These are phyloP conservation scores for Ophiostoma sp. DNA, from an alignment of 2,329 filamentous ascomycete species.

Conservation along the genomic window DNA sequence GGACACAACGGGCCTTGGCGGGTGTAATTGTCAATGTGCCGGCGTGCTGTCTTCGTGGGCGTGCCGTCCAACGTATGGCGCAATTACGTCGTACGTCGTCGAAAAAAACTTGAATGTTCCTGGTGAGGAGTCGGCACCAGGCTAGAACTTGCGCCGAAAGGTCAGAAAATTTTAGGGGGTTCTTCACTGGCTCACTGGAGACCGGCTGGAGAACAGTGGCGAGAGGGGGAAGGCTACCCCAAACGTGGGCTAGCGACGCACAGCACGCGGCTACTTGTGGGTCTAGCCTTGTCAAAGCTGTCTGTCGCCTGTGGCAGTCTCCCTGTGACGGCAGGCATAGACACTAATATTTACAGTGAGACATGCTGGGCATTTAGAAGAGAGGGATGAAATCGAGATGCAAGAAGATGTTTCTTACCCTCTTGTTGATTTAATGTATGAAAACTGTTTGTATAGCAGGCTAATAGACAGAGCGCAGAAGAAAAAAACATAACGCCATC, in stretches of 20 bases:
- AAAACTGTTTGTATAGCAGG: neutral
- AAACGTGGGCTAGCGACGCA: neutral
- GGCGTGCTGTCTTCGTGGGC: neutral
- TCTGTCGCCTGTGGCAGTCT: neutral
- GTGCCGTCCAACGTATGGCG: neutral
- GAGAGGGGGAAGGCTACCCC: neutral
- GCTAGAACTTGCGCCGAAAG: neutral
- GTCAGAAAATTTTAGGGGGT: conserved; percentile 8
- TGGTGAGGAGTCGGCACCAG: neutral
- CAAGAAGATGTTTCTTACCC: neutral
- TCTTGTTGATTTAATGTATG: neutral
- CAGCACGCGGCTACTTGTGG: neutral
- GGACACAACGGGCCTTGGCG: neutral
- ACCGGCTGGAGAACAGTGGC: neutral
- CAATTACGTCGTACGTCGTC: neutral
- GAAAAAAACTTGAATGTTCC: conserved; percentile 10
- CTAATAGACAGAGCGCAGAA: neutral
- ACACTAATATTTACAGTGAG: neutral
- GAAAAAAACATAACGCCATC: neutral
- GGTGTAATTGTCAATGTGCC: neutral
- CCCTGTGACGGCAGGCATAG: neutral
- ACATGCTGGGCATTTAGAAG: neutral
- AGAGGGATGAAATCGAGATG: neutral
- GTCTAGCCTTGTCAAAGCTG: conserved; percentile 5
- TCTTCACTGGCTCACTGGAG: neutral